Evolutionary conservation across 306 rosid species (phyloP).

Genomic region (Senna tora): DNA sequence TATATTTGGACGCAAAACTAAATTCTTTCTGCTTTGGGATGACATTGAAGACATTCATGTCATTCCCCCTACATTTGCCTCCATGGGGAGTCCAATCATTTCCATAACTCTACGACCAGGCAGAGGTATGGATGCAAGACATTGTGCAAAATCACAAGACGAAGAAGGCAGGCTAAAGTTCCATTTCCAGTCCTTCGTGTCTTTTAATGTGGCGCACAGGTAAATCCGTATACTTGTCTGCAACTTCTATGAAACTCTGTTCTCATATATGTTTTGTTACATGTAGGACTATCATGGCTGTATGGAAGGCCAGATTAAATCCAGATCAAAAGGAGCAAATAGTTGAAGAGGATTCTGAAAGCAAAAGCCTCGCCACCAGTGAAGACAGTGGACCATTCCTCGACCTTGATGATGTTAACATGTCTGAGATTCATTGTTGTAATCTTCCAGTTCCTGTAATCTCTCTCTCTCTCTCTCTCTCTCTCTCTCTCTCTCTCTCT

Average conservation of each 20-base stretch:
- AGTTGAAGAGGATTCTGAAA: constrained; percentile 81
- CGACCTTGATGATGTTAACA: constrained; percentile 70
- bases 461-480: constrained; percentile 42
- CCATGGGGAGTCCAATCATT: constrained; percentile 93
- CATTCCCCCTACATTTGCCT: constrained; percentile 77
- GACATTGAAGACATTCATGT: constrained; percentile 87
- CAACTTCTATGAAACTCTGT: constrained; percentile 1
- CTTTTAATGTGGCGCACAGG: constrained; percentile 89
- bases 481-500: constrained; percentile 34
- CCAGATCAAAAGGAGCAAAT: constrained; percentile 91
- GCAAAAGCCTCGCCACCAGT: constrained; percentile 48
- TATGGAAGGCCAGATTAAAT: constrained; percentile 92
- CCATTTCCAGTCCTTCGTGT: constrained; percentile 93
- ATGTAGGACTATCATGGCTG: constrained; percentile 90
- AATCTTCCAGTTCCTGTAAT: constrained; percentile 67
- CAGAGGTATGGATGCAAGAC: constrained; percentile 88
- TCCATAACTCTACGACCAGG: constrained; percentile 79
- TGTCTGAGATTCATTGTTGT: constrained; percentile 78
- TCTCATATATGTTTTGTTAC: no score
- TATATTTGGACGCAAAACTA: constrained; percentile 87
- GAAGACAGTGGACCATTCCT: constrained; percentile 82
- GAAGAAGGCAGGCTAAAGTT: constrained; percentile 94
- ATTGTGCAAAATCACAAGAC: constrained; percentile 86
- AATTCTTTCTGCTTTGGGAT: constrained; percentile 93
- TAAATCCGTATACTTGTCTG: constrained; percentile 36